These are phyloP conservation scores for Hamigera avellanea DNA, from an alignment of 495 filamentous ascomycete genomes.

Conservation along the genomic window DNA sequence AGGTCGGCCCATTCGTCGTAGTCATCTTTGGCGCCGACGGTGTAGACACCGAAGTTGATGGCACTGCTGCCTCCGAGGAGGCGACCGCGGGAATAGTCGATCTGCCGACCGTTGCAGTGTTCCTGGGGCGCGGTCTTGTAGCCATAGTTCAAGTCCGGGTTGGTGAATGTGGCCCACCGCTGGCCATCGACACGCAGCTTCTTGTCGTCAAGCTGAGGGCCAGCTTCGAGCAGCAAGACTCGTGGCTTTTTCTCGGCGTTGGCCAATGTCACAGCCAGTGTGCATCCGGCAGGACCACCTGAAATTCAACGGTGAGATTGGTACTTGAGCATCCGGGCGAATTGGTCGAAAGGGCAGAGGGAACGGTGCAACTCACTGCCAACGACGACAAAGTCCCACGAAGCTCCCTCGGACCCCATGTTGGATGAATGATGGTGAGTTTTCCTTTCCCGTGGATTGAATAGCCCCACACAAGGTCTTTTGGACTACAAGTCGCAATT, in stretches of 20 bases:
- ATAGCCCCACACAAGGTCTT: no score
- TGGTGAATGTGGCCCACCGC: constrained; percentile 38
- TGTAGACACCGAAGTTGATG: constrained; percentile 54
- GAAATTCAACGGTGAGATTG: constrained; percentile 1
- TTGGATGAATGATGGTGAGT: no score
- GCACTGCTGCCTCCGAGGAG: constrained; percentile 49
- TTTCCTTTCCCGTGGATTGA: no score
- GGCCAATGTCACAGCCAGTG: constrained; percentile 36
- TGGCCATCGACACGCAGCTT: constrained; percentile 38
- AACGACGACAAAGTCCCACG: constrained; percentile 41
- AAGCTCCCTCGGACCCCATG: no score
- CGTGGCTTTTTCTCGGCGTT: constrained; percentile 27
- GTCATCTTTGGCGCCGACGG: constrained; percentile 45
- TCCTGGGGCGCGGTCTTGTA: constrained; percentile 48
- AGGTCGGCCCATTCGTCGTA: constrained; percentile 43
- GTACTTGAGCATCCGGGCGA: constrained; percentile 4
- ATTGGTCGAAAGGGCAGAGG: background rate
- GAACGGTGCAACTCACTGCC: constrained; percentile 35
- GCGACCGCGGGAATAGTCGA: constrained; percentile 47
- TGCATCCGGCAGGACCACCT: constrained; percentile 48
- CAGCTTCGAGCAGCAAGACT: constrained; percentile 50
- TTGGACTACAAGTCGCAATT: no score
- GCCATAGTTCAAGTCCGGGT: constrained; percentile 42
- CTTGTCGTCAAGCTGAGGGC: constrained; percentile 34
- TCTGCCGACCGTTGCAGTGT: constrained; percentile 33